These are phyloP conservation scores for Naumovozyma baii DNA, from an alignment of 805 yeast genomes.

Conservation along the genomic window DNA sequence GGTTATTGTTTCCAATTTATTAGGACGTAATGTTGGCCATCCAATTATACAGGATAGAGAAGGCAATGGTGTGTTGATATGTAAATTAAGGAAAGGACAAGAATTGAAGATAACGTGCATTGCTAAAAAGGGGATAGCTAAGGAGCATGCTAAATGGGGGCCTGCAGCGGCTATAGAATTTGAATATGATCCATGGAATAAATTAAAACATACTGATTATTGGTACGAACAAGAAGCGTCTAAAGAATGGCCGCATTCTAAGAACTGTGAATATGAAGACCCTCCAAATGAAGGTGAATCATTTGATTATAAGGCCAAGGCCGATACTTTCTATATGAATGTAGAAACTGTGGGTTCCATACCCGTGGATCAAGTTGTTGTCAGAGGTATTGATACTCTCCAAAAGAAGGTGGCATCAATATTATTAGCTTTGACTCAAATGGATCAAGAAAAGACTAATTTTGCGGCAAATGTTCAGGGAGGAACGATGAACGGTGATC, in stretches of 20 bases:
- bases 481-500: constrained; percentile 18
- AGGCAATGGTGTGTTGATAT: constrained; percentile 77
- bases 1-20: constrained; percentile 34
- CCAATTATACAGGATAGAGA: constrained; percentile 78
- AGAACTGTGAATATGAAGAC: constrained; percentile 92
- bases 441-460: constrained; percentile 33
- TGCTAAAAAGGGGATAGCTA: constrained; percentile 94
- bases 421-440: constrained; percentile 54
- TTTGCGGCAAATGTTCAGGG: constrained; percentile 36
- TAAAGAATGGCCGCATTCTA: constrained; percentile 86
- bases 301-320: constrained; percentile 77
- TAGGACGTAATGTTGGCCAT: constrained; percentile 49
- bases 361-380: constrained; percentile 80
- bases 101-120: constrained; percentile 82
- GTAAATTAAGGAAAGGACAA: constrained; percentile 87
- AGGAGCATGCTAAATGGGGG: constrained; percentile 98
- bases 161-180: constrained; percentile 94
- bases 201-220: constrained; percentile 85
- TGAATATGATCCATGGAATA: constrained; percentile 99
- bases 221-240: constrained; percentile 91
- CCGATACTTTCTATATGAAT: constrained; percentile 73
- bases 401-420: constrained; percentile 88
- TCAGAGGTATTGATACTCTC: constrained; percentile 72
- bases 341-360: constrained; percentile 89
- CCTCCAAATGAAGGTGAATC: constrained; percentile 80